Evolutionary conservation across 176 grass and related monocot genomes (phyloP).

Genomic region (Oryza meyeriana): DNA sequence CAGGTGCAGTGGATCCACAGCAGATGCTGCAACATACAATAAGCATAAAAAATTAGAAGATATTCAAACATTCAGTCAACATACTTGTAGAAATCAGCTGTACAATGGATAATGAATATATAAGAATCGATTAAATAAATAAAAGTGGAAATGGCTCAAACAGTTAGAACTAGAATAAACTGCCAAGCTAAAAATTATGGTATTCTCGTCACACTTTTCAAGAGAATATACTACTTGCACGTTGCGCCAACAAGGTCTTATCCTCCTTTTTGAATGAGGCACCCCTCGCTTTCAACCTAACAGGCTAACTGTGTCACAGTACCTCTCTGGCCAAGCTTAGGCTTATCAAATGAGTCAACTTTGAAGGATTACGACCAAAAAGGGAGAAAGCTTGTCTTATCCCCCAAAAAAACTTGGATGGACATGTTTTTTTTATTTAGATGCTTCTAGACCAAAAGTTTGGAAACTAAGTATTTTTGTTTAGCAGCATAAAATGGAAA

Average conservation of each 20-base stretch:
- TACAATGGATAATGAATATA: conserved; percentile 4
- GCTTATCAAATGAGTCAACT: neutral
- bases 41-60: conserved; percentile 34
- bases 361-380: neutral
- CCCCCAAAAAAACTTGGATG: neutral
- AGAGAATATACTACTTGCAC: neutral
- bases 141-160: neutral
- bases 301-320: neutral
- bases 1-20: conserved; percentile 85
- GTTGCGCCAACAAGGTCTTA: neutral
- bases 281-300: neutral
- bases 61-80: conserved; percentile 6
- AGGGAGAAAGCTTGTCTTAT: neutral
- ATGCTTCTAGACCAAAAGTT: neutral
- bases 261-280: neutral
- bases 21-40: conserved; percentile 71
- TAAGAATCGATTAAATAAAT: conserved; percentile 20
- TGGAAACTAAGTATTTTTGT: neutral
- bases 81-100: neutral
- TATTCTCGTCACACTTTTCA: neutral
- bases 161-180: conserved; percentile 17
- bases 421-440: neutral
- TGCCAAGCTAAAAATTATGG: neutral
- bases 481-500: neutral
- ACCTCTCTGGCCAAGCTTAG: neutral